Base-by-base conservation (phyloP, 176 grass and related monocot genomes). In the Zoysia pacifica region DNA sequence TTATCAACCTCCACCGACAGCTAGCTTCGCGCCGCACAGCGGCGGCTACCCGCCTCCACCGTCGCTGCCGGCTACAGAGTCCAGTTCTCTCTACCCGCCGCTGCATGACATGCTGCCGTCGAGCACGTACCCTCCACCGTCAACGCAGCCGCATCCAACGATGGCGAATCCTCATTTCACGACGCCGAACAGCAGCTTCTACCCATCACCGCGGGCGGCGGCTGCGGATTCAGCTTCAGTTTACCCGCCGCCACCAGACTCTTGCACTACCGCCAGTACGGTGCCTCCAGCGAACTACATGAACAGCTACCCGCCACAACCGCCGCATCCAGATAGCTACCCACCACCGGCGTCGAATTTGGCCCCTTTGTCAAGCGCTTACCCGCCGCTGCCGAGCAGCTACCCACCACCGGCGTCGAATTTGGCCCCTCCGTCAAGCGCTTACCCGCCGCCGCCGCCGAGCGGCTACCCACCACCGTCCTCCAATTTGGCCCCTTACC, bases 41-140 rank as follows among this genome's bases (percentile, higher is more conserved):
- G 65, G 52, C 86, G 48, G 82, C 28, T 80, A 80, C 81, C 66
- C 50, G 56, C 75, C 53, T 40, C 74, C 46, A 40, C 74, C 78
- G 2, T 39, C 68, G 1, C 11, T 43, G 60, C 11, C 39, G 18
- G 11, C 70, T 9, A 38, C 78, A 1, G 20, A 13, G 15, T 53
- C 84, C 13, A 44, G 73, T 19, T 65, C 85, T 2, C 79, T 75
- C 11, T 82, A 87, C 50, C 84, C 79, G 50, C 20, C 64, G 48
- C 48, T 87, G 51, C 75, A 87, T 14, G 70, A 11, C 38, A 52
- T 83, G 46, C 15, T 80, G 11, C 55, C 63, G 46, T 63, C 75
- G 41, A 83, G 19, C 74, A 46, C 39, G 51, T 88, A 83, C 39
- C 16, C 56, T 2, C 65, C 80, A 1, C n/a, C 56, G 40, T 5